Base-by-base conservation (phyloP, 768 basidiomycete genomes). In the Suillus placidus region DNA sequence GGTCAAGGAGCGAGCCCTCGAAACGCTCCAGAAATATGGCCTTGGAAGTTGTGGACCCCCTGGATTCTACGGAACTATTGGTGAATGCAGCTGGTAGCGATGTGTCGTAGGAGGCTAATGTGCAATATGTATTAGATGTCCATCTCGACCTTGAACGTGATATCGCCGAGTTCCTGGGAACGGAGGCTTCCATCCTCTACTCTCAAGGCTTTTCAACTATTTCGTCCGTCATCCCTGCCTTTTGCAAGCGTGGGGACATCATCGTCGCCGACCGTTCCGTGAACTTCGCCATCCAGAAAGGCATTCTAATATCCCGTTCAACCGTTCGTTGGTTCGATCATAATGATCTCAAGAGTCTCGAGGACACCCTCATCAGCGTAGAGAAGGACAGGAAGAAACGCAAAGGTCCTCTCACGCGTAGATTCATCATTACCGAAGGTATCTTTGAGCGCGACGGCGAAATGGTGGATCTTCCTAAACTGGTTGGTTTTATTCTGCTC, bases 231-330 rank as follows among this genome's bases (percentile, higher is more conserved):
- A 97, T 99, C 66, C 94, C 97, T 0, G 94, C 97, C 1, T 99
- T 99, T 79, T 94, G 92, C 83, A 99, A 99, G 76, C 88, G 97
- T 67, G 96, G 95, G 2, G 97, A 99, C 72, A 88, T 99, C 72
- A 96, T 99, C 72, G 93, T 99, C n/a, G 95, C 95, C 4, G 97
- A 99, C 77, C 88, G 94, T n/a, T 87, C 90, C n/a, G 89, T 95
- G 70, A 97, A 93, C 78, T 95, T 99, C 76, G 89, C 93, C 18
- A 93, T 98, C 63, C 96, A 98, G 76, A 97, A 95, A 78, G 97
- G 97, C 20, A 88, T 99, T 35, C 92, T 97, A 75, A 94, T 98
- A 66, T 93, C 91, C 23, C 89, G 97, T 47, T 93, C 90, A 7
- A 95, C 91, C 0, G 87, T 99, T 40, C 87, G 93, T 62, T 99